phyloP scores from a whole-genome alignment of 2,329 filamentous ascomycete genomes.

The Aspergillus alliaceus region DNA sequence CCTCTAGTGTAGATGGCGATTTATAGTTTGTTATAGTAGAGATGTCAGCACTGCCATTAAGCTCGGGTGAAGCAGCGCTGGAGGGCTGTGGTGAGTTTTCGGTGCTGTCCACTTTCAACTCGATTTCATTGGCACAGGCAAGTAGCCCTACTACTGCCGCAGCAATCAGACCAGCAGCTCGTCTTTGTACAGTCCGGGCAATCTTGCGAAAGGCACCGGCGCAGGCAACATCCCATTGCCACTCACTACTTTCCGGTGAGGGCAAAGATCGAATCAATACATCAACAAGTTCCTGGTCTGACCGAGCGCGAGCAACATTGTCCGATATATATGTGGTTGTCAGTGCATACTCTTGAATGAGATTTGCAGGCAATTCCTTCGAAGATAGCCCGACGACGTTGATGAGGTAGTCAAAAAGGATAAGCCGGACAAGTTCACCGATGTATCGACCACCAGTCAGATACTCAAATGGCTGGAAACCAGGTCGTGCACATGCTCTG shows the following conservation, averaged over 20 bases:
- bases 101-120: constrained; percentile 41
- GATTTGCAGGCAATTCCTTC: constrained; percentile 52
- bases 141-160: constrained; percentile 71
- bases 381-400: constrained; percentile 41
- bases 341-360: constrained; percentile 62
- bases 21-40: constrained; percentile 15
- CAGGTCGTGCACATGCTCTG: constrained; percentile 64
- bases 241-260: constrained; percentile 47
- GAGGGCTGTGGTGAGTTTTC: constrained; percentile 34
- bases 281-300: constrained; percentile 50
- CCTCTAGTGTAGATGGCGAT: constrained; percentile 8
- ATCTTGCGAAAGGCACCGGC: constrained; percentile 65
- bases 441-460: constrained; percentile 79
- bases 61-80: constrained; percentile 25
- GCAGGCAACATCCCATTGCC: constrained; percentile 63
- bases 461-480: constrained; percentile 81
- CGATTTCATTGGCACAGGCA: constrained; percentile 67
- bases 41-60: constrained; percentile 22
- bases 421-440: constrained; percentile 71
- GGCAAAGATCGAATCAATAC: constrained; percentile 56
- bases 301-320: constrained; percentile 57
- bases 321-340: constrained; percentile 73
- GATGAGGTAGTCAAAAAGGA: constrained; percentile 65
- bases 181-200: constrained; percentile 67
- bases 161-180: constrained; percentile 73